phyloP scores from a whole-genome alignment of 495 filamentous ascomycete species.

The Penicillium coffeae region DNA sequence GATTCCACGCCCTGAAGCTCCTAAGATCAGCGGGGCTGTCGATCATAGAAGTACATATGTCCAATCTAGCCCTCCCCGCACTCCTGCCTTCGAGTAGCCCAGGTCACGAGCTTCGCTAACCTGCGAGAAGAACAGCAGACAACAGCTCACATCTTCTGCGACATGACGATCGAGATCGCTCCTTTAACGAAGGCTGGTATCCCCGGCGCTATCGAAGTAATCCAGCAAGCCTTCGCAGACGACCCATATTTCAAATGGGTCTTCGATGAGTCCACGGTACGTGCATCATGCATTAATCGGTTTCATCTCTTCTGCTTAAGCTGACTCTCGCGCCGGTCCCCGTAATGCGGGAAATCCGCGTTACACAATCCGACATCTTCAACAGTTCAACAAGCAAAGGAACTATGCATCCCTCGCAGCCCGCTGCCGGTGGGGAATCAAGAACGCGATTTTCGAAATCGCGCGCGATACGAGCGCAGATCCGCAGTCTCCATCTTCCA shows the following conservation, averaged over 20 bases:
- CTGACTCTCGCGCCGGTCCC: too few relatives aligned
- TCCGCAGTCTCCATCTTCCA: constrained; percentile 23
- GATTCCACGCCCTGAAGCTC: neutral
- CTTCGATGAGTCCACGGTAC: constrained; percentile 50
- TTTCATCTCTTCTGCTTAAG: constrained; percentile 6
- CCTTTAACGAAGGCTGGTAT: constrained; percentile 56
- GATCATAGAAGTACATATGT: too few relatives aligned
- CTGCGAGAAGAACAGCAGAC: neutral
- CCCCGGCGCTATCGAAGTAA: constrained; percentile 51
- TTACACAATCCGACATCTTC: neutral
- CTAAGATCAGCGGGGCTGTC: neutral
- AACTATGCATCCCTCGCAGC: constrained; percentile 55
- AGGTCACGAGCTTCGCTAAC: too few relatives aligned
- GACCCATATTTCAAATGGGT: constrained; percentile 67
- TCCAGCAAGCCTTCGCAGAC: constrained; percentile 55
- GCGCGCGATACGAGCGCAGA: constrained; percentile 43
- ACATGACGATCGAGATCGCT: constrained; percentile 51
- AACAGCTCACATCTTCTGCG: too few relatives aligned
- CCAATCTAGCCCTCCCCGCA: too few relatives aligned
- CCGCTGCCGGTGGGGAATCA: constrained; percentile 61
- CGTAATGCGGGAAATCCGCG: constrained; percentile 17
- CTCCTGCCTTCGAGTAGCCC: too few relatives aligned
- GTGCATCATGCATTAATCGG: constrained; percentile 15
- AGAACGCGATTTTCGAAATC: constrained; percentile 62
- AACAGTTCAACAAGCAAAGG: constrained; percentile 47